phyloP scores from a whole-genome alignment of 805 yeast species.

The Torulaspora quercuum region DNA sequence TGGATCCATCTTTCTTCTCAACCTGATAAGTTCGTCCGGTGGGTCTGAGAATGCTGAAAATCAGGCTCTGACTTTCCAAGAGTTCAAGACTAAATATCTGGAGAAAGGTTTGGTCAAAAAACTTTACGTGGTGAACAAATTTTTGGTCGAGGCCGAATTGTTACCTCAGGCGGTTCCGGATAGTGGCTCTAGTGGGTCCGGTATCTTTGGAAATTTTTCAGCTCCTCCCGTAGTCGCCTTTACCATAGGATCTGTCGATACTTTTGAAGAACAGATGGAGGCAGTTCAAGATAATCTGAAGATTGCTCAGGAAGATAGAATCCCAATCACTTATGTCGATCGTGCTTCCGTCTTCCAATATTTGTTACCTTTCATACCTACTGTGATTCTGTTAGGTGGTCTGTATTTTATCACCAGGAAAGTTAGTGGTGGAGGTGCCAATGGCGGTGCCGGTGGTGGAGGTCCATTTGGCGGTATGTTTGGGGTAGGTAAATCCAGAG shows the following conservation, averaged over 20 bases:
- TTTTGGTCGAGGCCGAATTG: constrained; percentile 66
- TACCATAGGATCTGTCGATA: constrained; percentile 83
- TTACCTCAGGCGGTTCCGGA: constrained; percentile 40
- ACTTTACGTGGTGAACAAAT: constrained; percentile 68
- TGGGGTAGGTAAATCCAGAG: constrained; percentile 73
- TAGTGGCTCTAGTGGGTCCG: constrained; percentile 14
- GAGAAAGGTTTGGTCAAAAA: constrained; percentile 75
- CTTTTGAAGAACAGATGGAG: constrained; percentile 79
- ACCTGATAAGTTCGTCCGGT: constrained; percentile 26
- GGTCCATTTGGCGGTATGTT: constrained; percentile 67
- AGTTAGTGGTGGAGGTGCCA: constrained; percentile 36
- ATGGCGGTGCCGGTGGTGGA: constrained; percentile 42
- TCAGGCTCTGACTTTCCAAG: constrained; percentile 61
- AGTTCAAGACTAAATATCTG: constrained; percentile 73
- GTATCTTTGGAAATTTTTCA: constrained; percentile 13
- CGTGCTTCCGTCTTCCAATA: constrained; percentile 62
- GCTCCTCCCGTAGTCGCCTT: constrained; percentile 54
- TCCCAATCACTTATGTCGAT: constrained; percentile 74
- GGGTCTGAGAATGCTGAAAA: constrained; percentile 24
- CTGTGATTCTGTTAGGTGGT: constrained; percentile 76
- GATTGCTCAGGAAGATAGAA: constrained; percentile 63
- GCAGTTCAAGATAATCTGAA: constrained; percentile 65
- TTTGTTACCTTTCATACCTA: constrained; percentile 72
- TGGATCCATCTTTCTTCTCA: constrained; percentile 40
- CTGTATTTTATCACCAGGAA: constrained; percentile 46